Evolutionary conservation across 345 rosid genomes (phyloP), one percentile per base, ranked within the genome.

Genomic region (Euphorbia lathyris): DNA sequence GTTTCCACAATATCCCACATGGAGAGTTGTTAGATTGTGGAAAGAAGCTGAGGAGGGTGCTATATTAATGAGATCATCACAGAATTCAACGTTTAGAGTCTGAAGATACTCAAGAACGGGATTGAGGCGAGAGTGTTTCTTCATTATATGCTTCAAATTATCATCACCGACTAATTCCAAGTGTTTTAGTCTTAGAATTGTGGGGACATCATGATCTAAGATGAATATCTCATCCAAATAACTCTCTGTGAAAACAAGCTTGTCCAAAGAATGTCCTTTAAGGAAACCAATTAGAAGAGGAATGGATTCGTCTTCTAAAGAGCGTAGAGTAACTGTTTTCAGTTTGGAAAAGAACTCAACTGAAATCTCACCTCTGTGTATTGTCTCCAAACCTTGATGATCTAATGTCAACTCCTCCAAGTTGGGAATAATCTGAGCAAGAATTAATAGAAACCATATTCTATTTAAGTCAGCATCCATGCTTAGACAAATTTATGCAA

Each of bases 191-290:
- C n/a, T n/a, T n/a, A n/a, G n/a, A n/a, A n/a, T n/a, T n/a, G n/a
- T n/a, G n/a, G n/a, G n/a, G n/a, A n/a, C n/a, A n/a, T 22, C 47
- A 43, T 23, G 4, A 34, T 34, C 38, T 34, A 34, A 34, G 3
- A 7, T 2, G 19, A 76, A 70, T 8, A 74, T 9, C 74, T 58
- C 69, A 53, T 68, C 32, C 23, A 65, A 69, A 25, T 17, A 27
- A 59, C 53, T n/a, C 34, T 23, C 1, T 0, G 0, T 0, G 0
- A 74, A 27, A 20, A 1, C 0, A 47, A 81, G 72, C 19, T 9
- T 0, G 19, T 74, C 32, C 66, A 81, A 25, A 52, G 70, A 58
- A 2, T 19, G 65, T 65, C 13, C 56, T 48, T 47, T 4, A 0
- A 74, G 36, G 16, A 65, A 1, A 13, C 0, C 10, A 20, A 65